Evolutionary conservation across 2,329 filamentous ascomycete species (phyloP), one percentile per base, ranked within the genome.

Genomic region (Clarireedia hainanense): DNA sequence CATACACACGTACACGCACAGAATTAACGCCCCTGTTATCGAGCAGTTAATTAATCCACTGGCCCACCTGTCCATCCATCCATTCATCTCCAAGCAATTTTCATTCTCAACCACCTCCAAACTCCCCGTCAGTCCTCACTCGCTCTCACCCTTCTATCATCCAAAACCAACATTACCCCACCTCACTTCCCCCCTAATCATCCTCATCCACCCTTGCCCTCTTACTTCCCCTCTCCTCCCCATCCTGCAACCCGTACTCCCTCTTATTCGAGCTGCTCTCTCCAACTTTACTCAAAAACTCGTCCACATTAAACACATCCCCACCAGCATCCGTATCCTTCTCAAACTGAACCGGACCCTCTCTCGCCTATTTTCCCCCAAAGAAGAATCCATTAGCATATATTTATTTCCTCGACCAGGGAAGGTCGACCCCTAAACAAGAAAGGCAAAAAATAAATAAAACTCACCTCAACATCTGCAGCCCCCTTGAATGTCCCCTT

Each of bases 271-370:
- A 75, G 56, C 75, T 78, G 6, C 40, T 20, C 70, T 84, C 80
- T 65, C 53, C 75, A 66, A 79, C 91, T 70, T 96, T 91, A 37
- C 83, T 86, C 69, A 99, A 83, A 76, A 99, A 95, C 66, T 89
- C 88, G 69, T 95, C 91, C 63, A 97, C 94, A 50, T 95, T 91
- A 71, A 97, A 97, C 1, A 91, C 91, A 72, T 97, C 92, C 30
- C 73, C 74, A 27, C 30, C 30, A 34, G 30, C 30, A 0, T 34
- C 40, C 1, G 74, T 80, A 52, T 96, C 92, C 72, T 92, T 95
- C 72, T 97, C 92, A 66, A 99, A 99, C 71, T 96, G 89, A 27
- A 99, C 94, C 0, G 94, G 94, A 5, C 94, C 94, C 65, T 95
- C 89, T 55, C 91, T 83, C 59, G 82, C 83, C 83, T 88, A 64